Evolutionary conservation across 768 basidiomycete genomes (phyloP).

Genomic region (Punctularia strigosozonata): DNA sequence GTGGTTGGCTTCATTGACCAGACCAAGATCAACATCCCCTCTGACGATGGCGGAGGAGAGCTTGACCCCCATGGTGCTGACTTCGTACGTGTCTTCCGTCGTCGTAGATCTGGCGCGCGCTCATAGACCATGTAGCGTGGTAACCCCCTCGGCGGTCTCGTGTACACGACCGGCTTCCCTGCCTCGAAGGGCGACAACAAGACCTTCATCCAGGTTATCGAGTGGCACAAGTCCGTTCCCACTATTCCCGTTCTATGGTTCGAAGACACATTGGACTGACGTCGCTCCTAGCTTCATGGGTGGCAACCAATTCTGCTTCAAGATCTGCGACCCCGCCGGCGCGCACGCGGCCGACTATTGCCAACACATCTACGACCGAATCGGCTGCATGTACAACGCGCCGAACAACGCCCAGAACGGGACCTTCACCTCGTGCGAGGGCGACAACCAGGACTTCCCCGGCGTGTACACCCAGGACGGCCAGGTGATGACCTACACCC

Average conservation of each 20-base stretch:
- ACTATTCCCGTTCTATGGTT: constrained; percentile 5
- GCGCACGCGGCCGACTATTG: constrained; percentile 41
- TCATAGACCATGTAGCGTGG: constrained; percentile 39
- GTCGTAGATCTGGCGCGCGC: neutral
- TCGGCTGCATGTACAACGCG: constrained; percentile 65
- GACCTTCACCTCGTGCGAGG: constrained; percentile 52
- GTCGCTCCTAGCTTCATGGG: constrained; percentile 54
- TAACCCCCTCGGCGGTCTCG: constrained; percentile 67
- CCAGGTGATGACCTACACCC: constrained; percentile 28
- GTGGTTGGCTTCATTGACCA: constrained; percentile 59
- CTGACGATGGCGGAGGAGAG: constrained; percentile 61
- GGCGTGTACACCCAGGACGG: constrained; percentile 37
- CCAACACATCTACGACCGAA: constrained; percentile 64
- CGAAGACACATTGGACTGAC: neutral
- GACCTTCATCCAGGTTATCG: constrained; percentile 39
- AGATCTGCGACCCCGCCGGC: constrained; percentile 51
- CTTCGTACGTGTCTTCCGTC: constrained; percentile 20
- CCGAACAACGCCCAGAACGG: constrained; percentile 49
- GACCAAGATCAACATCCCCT: constrained; percentile 35
- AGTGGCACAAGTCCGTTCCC: constrained; percentile 56
- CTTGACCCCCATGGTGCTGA: constrained; percentile 72
- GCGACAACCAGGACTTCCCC: constrained; percentile 51
- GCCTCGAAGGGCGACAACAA: constrained; percentile 25
- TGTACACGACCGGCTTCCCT: constrained; percentile 52
- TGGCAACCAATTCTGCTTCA: constrained; percentile 51